phyloP scores from a whole-genome alignment of 805 yeast species.

The Ogataea siamensis region DNA sequence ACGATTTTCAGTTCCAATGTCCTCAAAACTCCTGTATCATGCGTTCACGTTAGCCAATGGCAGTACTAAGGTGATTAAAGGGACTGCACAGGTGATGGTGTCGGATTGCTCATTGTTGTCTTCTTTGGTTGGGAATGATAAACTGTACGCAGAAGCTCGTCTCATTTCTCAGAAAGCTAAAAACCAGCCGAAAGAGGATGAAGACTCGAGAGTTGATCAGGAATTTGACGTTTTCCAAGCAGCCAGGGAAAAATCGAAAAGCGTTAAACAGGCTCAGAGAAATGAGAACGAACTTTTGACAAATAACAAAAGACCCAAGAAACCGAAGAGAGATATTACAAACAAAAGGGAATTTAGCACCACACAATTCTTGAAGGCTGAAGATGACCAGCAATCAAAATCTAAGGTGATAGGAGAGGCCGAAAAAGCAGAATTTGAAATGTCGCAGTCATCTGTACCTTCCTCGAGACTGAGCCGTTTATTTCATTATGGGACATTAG shows the following conservation, averaged over 20 bases:
- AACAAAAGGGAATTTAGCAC: conserved; percentile 26
- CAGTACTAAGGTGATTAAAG: conserved; percentile 27
- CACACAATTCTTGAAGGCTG: not conserved
- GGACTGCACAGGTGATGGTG: conserved; percentile 17
- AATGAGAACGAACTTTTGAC: conserved; percentile 16
- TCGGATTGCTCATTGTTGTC: conserved; percentile 25
- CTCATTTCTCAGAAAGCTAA: conserved; percentile 25
- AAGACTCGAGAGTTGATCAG: conserved; percentile 12
- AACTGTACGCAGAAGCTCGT: conserved; percentile 28
- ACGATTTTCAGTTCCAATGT: conserved; percentile 17
- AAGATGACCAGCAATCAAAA: conserved; percentile 12
- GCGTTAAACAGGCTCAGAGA: conserved; percentile 20
- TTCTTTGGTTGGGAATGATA: conserved; percentile 24
- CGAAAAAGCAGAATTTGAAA: conserved; percentile 41
- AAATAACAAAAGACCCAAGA: conserved; percentile 23
- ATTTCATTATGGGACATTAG: conserved; percentile 89
- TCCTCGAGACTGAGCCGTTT: conserved; percentile 81
- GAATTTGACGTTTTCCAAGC: conserved; percentile 33
- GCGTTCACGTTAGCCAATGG: conserved; percentile 28
- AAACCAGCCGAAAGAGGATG: conserved; percentile 4
- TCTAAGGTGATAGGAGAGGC: conserved; percentile 30
- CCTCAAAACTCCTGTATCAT: conserved; percentile 28
- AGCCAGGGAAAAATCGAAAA: conserved; percentile 33
- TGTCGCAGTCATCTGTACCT: conserved; percentile 75
- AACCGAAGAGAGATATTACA: conserved; percentile 14